Percentiles rank a stretch among this genome's conserved stretches.
Conservation (phyloP, 148 eudicot species). For the Drosera capensis region DNA sequence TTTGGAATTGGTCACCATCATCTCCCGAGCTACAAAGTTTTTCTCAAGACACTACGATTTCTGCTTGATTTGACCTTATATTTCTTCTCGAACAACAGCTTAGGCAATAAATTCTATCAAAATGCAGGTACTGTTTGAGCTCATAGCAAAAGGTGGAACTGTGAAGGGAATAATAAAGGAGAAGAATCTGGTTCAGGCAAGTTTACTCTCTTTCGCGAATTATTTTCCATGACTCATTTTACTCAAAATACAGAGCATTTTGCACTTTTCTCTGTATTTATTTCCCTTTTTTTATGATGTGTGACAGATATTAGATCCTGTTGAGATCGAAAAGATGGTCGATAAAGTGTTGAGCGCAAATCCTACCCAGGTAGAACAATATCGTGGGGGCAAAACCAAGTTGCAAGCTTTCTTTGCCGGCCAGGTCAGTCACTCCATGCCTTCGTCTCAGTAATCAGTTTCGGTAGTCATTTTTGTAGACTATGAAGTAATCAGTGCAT, state of each 20-base stretch:
- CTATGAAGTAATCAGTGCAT: not conserved
- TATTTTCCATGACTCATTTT: not conserved
- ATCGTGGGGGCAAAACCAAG: conserved; percentile 82
- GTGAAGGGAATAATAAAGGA: conserved; percentile 82
- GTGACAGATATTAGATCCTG: conserved; percentile 57
- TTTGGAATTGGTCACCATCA: not conserved
- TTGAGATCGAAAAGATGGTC: conserved; percentile 71
- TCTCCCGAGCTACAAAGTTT: not conserved
- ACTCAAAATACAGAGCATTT: not conserved
- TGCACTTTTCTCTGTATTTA: not conserved
- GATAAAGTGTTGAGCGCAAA: conserved; percentile 57
- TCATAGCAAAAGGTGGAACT: conserved; percentile 92
- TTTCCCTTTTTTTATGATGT: not conserved
- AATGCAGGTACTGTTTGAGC: conserved; percentile 78
- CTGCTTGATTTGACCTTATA: not conserved
- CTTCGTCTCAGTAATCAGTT: not conserved
- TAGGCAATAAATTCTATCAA: not conserved
- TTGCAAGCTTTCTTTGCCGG: conserved; percentile 90
- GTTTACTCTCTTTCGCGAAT: conserved; percentile 3
- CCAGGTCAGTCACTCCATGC: conserved; percentile 25
- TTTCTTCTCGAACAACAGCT: not conserved
- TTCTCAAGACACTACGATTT: not conserved
- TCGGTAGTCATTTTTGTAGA: not conserved
- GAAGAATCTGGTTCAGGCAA: conserved; percentile 86
- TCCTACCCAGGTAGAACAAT: conserved; percentile 85